Base-by-base conservation (phyloP, 352 stramenopile genomes). In the Phytopythium delawarense region DNA sequence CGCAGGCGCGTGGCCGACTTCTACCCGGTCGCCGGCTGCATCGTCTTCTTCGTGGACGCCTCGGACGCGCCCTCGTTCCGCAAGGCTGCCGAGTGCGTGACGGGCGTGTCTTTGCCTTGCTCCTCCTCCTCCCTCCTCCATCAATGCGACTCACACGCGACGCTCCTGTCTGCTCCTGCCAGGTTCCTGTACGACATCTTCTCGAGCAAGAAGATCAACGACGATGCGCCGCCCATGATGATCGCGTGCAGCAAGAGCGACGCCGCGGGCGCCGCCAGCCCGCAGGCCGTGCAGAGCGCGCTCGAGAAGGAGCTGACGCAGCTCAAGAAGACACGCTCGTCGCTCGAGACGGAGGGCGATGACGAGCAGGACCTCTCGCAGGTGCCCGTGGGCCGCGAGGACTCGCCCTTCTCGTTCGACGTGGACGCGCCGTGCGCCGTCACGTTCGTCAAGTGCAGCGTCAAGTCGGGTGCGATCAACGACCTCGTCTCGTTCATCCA, bases 201-300 rank as follows among this genome's bases (percentile, higher is more conserved):
- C 59, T 81, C 84, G 18, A 88, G 88, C 58, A 81, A 87, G 61
- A 94, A 89, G 68, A 69, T 94, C 63, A 92, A 92, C 64, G 85
- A 94, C 69, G 59, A 81, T 45, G 69, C 75, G 42, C 77, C 78
- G 28, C 75, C 79, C 53, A 79, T 96, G 62, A 67, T 94, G 59
- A 76, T 96, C 45, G 79, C 74, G 54, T 94, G 85, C 75, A 96
- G 92, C 72, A 96, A 96, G 78, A 89, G 74, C 63, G 87, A 96
- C 30, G 63, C 71, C 12, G 7, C 64, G 2, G 67, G 71, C 9
- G 76, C 79, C 18, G 72, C 75, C 40, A 88, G 63, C 30, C 65
- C 81, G 7, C 64, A 87, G 59, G 65, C 66, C 4, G 71, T 94
- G 46, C 72, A 81, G 48, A 73, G 80, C 20, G 74, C 78, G 34